Conservation (phyloP, 2,329 filamentous ascomycete species). For the Alternaria angustiovoidea region DNA sequence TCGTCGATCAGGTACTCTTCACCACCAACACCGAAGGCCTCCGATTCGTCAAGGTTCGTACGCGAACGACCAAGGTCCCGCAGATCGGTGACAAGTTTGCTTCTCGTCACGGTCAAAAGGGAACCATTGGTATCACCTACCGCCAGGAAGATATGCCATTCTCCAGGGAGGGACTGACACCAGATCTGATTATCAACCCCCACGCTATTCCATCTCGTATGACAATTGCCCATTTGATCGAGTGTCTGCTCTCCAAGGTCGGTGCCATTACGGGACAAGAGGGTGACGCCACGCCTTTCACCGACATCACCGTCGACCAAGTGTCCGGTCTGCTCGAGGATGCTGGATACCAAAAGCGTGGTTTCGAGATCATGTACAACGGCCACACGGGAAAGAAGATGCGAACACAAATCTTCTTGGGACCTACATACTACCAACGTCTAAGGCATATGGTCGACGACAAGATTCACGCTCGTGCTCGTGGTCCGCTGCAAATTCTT, state of each 20-base stretch:
- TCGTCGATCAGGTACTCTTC: slow-evolving; percentile 90
- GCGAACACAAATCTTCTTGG: slow-evolving; percentile 93
- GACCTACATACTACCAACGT: slow-evolving; percentile 98
- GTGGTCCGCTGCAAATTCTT: slow-evolving; percentile 95
- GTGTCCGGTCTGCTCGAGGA: slow-evolving; percentile 86
- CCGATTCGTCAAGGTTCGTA: slow-evolving; percentile 96
- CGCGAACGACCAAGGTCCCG: slow-evolving; percentile 95
- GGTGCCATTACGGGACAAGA: slow-evolving; percentile 92
- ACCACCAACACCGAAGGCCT: slow-evolving; percentile 95
- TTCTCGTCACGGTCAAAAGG: slow-evolving; percentile 98
- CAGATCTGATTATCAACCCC: slow-evolving; percentile 98
- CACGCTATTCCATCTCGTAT: slow-evolving; percentile 99
- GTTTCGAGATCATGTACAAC: slow-evolving; percentile 99
- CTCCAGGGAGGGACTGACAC: slow-evolving; percentile 86
- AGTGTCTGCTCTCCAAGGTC: slow-evolving; percentile 97
- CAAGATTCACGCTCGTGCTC: slow-evolving; percentile 99
- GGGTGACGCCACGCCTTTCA: slow-evolving; percentile 97
- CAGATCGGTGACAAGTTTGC: slow-evolving; percentile 99
- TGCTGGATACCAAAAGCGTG: slow-evolving; percentile 94
- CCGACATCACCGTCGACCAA: slow-evolving; percentile 94
- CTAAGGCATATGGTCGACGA: slow-evolving; percentile 99
- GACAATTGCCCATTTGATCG: slow-evolving; percentile 99
- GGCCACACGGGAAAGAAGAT: slow-evolving; percentile 96
- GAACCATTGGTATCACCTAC: slow-evolving; percentile 98
- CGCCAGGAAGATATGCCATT: slow-evolving; percentile 99